Evolutionary conservation across 108 stramenopile genomes (phyloP).

Genomic region (Nitzschia sp.): DNA sequence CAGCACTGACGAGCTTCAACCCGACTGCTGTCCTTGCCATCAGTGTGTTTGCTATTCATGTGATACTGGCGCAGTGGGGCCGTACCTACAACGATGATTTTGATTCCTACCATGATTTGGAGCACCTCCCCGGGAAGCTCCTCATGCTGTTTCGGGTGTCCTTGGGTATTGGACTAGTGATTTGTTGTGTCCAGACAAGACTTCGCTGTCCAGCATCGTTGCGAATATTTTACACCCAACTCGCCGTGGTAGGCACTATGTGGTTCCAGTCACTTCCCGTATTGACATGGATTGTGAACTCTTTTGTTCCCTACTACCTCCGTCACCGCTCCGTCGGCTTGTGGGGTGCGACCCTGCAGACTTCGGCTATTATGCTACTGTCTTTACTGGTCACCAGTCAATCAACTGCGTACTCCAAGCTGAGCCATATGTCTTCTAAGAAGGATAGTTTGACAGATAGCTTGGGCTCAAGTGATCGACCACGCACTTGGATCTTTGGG

Average conservation of each 20-base stretch:
- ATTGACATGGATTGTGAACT: conserved; percentile 55
- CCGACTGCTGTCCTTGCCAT: conserved; percentile 50
- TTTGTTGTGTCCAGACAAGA: conserved; percentile 56
- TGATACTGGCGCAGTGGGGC: conserved; percentile 76
- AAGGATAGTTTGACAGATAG: conserved; percentile 38
- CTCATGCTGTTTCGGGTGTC: conserved; percentile 72
- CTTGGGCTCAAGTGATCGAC: conserved; percentile 8
- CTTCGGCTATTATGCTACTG: conserved; percentile 54
- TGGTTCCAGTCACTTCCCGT: conserved; percentile 78
- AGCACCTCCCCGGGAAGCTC: conserved; percentile 76
- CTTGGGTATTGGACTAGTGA: conserved; percentile 56
- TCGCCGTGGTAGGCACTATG: conserved; percentile 62
- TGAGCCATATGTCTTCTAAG: conserved; percentile 42
- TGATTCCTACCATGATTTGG: conserved; percentile 81
- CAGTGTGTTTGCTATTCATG: conserved; percentile 53
- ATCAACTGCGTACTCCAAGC: conserved; percentile 67
- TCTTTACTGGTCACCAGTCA: conserved; percentile 75
- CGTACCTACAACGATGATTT: conserved; percentile 84
- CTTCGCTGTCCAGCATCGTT: conserved; percentile 56
- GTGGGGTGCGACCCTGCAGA: conserved; percentile 62
- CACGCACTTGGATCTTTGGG: conserved; percentile 36
- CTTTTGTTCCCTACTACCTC: conserved; percentile 57
- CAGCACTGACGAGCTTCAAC: conserved; percentile 38
- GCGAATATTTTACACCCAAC: conserved; percentile 60
- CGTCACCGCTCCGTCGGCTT: conserved; percentile 68